phyloP scores from a whole-genome alignment of 2,329 filamentous ascomycete species.

The Metarhizium humberi region DNA sequence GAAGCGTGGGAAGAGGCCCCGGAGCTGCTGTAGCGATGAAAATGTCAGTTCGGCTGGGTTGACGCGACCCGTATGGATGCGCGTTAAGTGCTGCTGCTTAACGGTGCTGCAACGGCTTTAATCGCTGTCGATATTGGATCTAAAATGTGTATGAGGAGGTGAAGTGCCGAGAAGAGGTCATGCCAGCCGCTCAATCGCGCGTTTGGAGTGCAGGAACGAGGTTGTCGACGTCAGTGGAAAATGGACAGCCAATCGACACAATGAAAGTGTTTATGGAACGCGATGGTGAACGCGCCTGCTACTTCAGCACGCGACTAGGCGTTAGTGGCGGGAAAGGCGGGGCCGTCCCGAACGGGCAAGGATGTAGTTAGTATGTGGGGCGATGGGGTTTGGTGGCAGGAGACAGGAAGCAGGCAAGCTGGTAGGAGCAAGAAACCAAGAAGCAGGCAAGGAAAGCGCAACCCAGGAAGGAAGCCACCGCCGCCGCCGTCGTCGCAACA shows the following conservation, averaged over 20 bases:
- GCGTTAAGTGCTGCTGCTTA: not conserved
- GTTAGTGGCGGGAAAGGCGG: constrained; percentile 1
- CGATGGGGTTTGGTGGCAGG: too few species aligned
- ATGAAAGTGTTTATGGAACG: constrained; percentile 13
- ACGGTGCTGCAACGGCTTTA: not conserved
- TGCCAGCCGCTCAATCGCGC: not conserved
- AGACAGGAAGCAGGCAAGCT: not conserved
- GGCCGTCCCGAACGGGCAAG: not conserved
- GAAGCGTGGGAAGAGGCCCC: constrained; percentile 9
- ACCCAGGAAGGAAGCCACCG: too few species aligned
- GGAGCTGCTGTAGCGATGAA: not conserved
- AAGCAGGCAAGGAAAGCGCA: too few species aligned
- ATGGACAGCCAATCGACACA: not conserved
- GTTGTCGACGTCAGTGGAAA: not conserved
- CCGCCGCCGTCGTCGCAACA: too few species aligned
- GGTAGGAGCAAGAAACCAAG: too few species aligned
- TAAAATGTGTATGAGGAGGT: not conserved
- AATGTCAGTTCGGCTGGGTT: not conserved
- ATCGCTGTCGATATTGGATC: not conserved
- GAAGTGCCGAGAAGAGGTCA: not conserved
- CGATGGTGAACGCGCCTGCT: constrained; percentile 14
- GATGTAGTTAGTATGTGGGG: not conserved
- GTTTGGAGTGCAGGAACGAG: not conserved
- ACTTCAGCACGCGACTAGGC: constrained; percentile 3
- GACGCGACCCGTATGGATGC: not conserved